Conservation (phyloP, 2,329 filamentous ascomycete species). For the Nemania sp. region DNA sequence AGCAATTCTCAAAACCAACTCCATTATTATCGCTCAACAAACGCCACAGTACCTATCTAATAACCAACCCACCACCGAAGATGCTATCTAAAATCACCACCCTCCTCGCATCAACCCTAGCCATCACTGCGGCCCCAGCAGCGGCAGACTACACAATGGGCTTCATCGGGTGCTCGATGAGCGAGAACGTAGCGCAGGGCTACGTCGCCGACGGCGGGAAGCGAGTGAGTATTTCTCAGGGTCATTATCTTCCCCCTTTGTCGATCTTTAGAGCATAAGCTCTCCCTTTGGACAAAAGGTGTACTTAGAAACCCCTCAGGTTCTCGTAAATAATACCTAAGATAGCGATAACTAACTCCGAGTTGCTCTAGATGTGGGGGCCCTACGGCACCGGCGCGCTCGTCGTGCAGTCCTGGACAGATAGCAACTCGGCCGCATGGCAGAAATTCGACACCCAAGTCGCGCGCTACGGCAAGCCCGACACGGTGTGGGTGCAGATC, state of each 20-base stretch:
- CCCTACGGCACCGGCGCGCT: conserved; percentile 48
- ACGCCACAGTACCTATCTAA: background rate
- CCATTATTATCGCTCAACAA: background rate
- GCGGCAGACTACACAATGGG: conserved; percentile 44
- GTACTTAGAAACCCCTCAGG: too few relatives aligned
- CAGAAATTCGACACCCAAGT: conserved; percentile 46
- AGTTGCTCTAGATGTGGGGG: too few relatives aligned
- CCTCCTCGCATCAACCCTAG: background rate
- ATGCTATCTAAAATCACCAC: conserved; percentile 11
- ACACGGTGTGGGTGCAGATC: conserved; percentile 48
- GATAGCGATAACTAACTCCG: too few relatives aligned
- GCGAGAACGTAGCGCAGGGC: conserved; percentile 49
- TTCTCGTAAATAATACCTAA: too few relatives aligned
- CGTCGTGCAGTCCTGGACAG: conserved; percentile 50
- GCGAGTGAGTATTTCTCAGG: conserved; percentile 13
- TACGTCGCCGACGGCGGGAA: conserved; percentile 45
- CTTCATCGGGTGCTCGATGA: conserved; percentile 51
- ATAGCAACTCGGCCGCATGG: conserved; percentile 45
- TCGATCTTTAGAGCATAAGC: too few relatives aligned
- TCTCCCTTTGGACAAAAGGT: too few relatives aligned
- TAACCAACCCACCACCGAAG: background rate
- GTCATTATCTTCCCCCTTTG: too few relatives aligned
- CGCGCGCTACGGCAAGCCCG: conserved; percentile 42
- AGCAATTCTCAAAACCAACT: background rate
- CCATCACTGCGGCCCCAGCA: conserved; percentile 10